Conservation (phyloP, 495 filamentous ascomycete species). For the Cetradonia linearis region DNA sequence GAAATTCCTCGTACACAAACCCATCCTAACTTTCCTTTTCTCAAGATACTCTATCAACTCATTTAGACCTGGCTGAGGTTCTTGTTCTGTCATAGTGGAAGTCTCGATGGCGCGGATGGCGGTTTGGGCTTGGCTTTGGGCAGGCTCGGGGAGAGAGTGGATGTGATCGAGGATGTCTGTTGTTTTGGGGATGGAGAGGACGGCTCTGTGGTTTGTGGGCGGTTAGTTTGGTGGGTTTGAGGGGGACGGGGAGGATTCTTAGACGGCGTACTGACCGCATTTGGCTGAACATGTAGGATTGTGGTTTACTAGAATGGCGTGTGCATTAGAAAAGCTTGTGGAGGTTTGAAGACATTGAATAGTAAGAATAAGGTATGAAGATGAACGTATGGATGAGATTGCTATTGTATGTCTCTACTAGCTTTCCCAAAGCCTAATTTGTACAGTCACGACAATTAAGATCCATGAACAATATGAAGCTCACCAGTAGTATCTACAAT, state of each 20-base stretch:
- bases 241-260: neutral
- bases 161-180: conserved; percentile 85
- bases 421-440: too few species aligned
- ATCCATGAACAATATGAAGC: neutral
- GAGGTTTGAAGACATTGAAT: neutral
- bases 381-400: too few species aligned
- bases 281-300: conserved; percentile 86
- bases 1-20: conserved; percentile 91
- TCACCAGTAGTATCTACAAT: neutral
- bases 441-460: neutral
- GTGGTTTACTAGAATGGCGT: conserved; percentile 52
- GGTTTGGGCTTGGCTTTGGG: conserved; percentile 56
- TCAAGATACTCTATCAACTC: conserved; percentile 74
- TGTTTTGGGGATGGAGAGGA: conserved; percentile 54
- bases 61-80: conserved; percentile 66
- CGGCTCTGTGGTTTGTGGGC: conserved; percentile 30
- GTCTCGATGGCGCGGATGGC: conserved; percentile 71
- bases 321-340: neutral
- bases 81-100: conserved; percentile 64
- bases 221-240: conserved; percentile 1
- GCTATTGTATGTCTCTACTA: too few species aligned
- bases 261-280: conserved; percentile 49
- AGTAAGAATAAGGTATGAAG: too few species aligned
- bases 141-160: conserved; percentile 52
- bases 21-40: conserved; percentile 53